A percentile compares a stretch with the other conserved stretches of the same genome.
These are phyloP conservation scores for Eucalyptus lansdowneana DNA, from an alignment of 345 rosid genomes.

Conservation along the genomic window DNA sequence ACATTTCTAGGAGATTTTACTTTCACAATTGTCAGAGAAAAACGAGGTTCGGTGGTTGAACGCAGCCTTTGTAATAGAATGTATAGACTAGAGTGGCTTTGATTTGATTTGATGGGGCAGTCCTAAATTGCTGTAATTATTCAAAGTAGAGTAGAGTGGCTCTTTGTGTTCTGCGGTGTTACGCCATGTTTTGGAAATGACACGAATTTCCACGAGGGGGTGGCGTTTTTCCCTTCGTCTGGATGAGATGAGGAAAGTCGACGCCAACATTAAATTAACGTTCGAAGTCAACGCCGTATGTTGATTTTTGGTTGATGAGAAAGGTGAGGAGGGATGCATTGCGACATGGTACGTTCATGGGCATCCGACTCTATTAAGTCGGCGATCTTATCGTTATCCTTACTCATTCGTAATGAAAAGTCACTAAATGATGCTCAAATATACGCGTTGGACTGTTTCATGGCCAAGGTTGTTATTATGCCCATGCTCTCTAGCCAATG, in stretches of 20 bases:
- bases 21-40: not conserved
- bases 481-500: not conserved
- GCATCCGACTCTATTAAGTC: not conserved
- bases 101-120: not conserved
- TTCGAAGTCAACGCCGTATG: not conserved
- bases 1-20: not conserved
- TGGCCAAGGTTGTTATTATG: not conserved
- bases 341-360: not conserved
- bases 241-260: not conserved
- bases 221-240: not conserved
- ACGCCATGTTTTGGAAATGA: not conserved
- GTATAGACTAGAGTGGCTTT: not conserved
- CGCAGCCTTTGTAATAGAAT: not conserved
- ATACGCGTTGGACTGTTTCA: rapidly evolving
- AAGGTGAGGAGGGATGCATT: not conserved
- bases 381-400: no score
- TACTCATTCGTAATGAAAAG: not conserved
- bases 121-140: not conserved
- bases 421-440: not conserved
- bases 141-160: not conserved
- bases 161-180: not conserved
- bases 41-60: not conserved
- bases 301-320: not conserved
- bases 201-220: not conserved
- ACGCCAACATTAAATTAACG: not conserved